Conservation (phyloP, 495 filamentous ascomycete genomes). For the Penicillium cataractarum region DNA sequence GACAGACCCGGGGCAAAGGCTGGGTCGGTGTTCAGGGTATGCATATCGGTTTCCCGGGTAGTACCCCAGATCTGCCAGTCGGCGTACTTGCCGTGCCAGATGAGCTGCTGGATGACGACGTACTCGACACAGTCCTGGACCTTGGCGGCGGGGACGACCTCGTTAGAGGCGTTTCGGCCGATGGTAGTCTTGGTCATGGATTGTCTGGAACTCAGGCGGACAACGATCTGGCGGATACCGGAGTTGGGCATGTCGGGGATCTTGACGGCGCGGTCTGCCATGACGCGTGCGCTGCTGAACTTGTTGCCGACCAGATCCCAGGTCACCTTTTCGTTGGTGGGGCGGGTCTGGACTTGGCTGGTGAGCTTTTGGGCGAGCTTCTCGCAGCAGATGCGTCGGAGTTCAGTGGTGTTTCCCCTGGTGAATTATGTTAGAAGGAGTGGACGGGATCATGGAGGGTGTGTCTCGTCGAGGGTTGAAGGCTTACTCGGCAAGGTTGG, state of each 20-base stretch:
- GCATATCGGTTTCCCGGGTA: slow-evolving; percentile 58
- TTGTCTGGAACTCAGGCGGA: slow-evolving; percentile 73
- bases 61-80: slow-evolving; percentile 82
- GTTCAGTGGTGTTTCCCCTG: slow-evolving; percentile 59
- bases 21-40: slow-evolving; percentile 43
- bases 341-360: slow-evolving; percentile 58
- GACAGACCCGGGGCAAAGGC: slow-evolving; percentile 39
- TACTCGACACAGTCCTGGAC: slow-evolving; percentile 73
- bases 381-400: slow-evolving; percentile 62
- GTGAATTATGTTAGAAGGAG: not conserved
- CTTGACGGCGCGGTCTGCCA: slow-evolving; percentile 59
- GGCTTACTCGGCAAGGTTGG: slow-evolving; percentile 66
- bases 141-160: slow-evolving; percentile 41
- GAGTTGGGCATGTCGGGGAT: slow-evolving; percentile 52
- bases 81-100: slow-evolving; percentile 57
- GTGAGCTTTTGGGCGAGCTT: slow-evolving; percentile 61
- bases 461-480: not conserved
- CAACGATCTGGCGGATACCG: slow-evolving; percentile 69
- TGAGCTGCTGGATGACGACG: slow-evolving; percentile 69
- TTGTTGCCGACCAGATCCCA: slow-evolving; percentile 70
- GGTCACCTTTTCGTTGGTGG: slow-evolving; percentile 49
- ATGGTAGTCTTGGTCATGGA: slow-evolving; percentile 31
- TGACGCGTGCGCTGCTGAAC: slow-evolving; percentile 59
- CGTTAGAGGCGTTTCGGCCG: not conserved
- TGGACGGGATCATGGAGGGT: not conserved